A percentile compares a stretch with the other conserved stretches of the same genome.
These are phyloP conservation scores for Metarhizium anisopliae DNA, from an alignment of 2,329 filamentous ascomycete species.

Conservation along the genomic window DNA sequence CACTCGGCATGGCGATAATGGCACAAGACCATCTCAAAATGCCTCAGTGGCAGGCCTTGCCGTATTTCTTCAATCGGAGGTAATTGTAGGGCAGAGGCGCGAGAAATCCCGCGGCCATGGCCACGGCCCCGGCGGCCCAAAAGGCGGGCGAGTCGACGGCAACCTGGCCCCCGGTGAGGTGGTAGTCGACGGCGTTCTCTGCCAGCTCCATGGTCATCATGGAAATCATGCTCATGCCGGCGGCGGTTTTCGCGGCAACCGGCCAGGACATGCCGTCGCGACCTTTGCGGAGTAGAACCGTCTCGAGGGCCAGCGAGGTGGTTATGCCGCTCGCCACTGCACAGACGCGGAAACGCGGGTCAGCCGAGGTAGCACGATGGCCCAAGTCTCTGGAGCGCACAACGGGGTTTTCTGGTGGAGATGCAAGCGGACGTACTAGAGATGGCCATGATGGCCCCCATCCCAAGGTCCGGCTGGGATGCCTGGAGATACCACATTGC, in stretches of 20 bases:
- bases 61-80: conserved; percentile 35
- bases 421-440: conserved; percentile 31
- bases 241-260: conserved; percentile 38
- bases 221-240: conserved; percentile 50
- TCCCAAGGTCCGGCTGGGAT: conserved; percentile 34
- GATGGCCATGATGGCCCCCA: conserved; percentile 39
- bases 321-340: conserved; percentile 42
- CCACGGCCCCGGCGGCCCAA: conserved; percentile 40
- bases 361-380: neutral
- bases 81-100: conserved; percentile 47
- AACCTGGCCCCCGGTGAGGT: conserved; percentile 42
- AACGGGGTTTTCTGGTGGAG: neutral
- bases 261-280: conserved; percentile 38
- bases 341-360: too few relatives aligned
- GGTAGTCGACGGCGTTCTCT: conserved; percentile 46
- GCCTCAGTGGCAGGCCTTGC: conserved; percentile 37
- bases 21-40: too few relatives aligned
- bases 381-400: neutral
- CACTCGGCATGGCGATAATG: neutral
- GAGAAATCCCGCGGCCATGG: conserved; percentile 34
- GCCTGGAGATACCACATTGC: conserved; percentile 46
- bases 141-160: conserved; percentile 36
- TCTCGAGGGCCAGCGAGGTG: conserved; percentile 44
- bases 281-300: conserved; percentile 37
- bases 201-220: conserved; percentile 50